These are phyloP conservation scores for Massariosphaeria phaeospora DNA, from an alignment of 495 filamentous ascomycete species.

Conservation along the genomic window DNA sequence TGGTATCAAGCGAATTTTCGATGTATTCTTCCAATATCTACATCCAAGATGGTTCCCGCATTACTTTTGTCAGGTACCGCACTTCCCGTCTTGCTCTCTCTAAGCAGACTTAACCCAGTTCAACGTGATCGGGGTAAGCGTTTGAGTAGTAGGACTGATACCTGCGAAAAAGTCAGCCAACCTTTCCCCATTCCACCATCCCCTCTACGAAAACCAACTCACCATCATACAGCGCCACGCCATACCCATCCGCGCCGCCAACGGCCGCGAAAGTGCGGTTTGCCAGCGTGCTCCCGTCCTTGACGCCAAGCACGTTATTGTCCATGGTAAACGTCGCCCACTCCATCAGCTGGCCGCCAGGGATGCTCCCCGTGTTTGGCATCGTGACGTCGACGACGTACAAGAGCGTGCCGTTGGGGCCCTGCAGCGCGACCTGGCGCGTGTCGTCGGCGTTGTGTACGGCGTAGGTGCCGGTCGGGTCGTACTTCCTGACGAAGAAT, in stretches of 20 bases:
- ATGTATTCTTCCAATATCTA: too few species aligned
- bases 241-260: conserved; percentile 2
- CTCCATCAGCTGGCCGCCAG: conserved; percentile 21
- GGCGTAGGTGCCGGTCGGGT: conserved; percentile 13
- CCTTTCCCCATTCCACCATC: background rate
- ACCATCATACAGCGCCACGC: conserved; percentile 26
- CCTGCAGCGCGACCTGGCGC: conserved; percentile 22
- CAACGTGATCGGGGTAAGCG: conserved; percentile 16
- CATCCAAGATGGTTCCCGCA: too few species aligned
- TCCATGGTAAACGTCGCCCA: conserved; percentile 27
- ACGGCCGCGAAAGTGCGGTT: conserved; percentile 22
- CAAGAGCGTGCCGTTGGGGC: conserved; percentile 8
- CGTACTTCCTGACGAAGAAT: conserved; percentile 16
- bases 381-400: conserved; percentile 16
- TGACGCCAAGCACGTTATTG: conserved; percentile 16
- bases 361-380: conserved; percentile 15
- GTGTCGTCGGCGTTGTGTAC: conserved; percentile 19
- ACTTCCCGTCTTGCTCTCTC: too few species aligned
- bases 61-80: too few species aligned
- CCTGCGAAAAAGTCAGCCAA: conserved; percentile 4
- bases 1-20: too few species aligned
- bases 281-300: conserved; percentile 20
- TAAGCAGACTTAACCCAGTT: conserved; percentile 14
- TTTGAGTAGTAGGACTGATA: conserved; percentile 9
- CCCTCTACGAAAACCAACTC: background rate